Evolutionary conservation across 768 basidiomycete genomes (phyloP), one percentile per base, ranked within the genome.

Genomic region (Trametes cubensis): DNA sequence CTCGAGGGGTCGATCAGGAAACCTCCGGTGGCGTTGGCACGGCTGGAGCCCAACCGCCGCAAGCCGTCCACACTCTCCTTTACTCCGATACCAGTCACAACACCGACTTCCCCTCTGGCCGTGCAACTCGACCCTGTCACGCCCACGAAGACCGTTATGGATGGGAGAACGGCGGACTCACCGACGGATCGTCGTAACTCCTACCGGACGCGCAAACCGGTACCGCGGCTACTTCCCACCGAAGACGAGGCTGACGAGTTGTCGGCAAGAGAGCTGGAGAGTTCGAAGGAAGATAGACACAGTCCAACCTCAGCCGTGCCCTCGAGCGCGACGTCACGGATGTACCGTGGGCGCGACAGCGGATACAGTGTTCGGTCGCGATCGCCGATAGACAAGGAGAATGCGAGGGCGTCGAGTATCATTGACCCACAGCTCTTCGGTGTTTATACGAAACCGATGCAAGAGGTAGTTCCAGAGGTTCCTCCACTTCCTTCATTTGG

Each of bases 281-380:
- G 25, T 26, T 3, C 48, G 28, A 49, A 49, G 25, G 48, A 17
- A 4, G 25, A 49, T 23, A 18, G 28, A 13, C 49, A 41, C 10
- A 59, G 58, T 49, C 49, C 28, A 5, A 18, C 28, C 1, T 59
- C 58, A 4, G 58, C 49, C 40, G 58, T 59, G 26, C 58, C 58
- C 26, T 59, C 58, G 13, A 44, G 49, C 6, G 56, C 56, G 38
- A 58, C 56, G 46, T 58, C 56, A 13, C 18, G 21, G 47, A 58
- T 58, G 56, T 58, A 58, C 38, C 56, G 47, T 20, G 40, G 8
- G 20, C 58, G 58, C 26, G 58, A 59, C n/a, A 59, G 57, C n/a
- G 57, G 40, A 18, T 21, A 17, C 18, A 44, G 41, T 26, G 48
- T 39, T 39, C 58, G 23, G 58, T 41, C 48, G 10, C 49, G 48